Evolutionary conservation across 257 asterid species (phyloP).

Genomic region (Ligustrum vulgare): DNA sequence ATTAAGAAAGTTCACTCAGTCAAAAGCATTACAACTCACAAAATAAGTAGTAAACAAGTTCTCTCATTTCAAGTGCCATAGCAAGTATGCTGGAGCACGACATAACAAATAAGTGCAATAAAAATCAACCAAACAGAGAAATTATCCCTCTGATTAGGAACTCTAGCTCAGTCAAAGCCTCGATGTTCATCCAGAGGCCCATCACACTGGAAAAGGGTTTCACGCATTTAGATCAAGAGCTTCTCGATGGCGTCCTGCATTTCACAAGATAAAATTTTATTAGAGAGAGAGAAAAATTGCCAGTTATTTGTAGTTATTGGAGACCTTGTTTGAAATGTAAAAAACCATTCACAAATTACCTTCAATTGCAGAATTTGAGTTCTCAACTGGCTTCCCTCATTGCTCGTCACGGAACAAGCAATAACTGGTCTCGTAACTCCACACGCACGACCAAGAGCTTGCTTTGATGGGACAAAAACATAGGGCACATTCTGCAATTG

Average conservation of each 20-base stretch:
- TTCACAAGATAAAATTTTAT: neutral
- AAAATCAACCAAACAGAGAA: neutral
- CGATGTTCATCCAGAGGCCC: conserved; percentile 31
- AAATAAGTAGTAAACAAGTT: neutral
- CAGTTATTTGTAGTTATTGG: neutral
- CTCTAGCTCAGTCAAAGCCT: conserved; percentile 47
- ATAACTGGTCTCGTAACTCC: conserved; percentile 92
- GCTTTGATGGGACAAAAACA: conserved; percentile 47
- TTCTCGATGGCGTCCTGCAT: conserved; percentile 43
- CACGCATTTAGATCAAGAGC: conserved; percentile 37
- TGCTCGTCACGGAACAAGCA: conserved; percentile 85
- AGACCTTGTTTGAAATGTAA: neutral
- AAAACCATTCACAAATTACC: conserved; percentile 32
- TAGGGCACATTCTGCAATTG: conserved; percentile 47
- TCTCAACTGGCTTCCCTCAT: conserved; percentile 88
- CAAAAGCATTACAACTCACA: neutral
- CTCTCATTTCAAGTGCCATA: neutral
- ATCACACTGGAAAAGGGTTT: conserved; percentile 34
- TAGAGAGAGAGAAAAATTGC: neutral
- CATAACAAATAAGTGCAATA: neutral
- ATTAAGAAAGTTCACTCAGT: neutral
- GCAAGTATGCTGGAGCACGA: neutral
- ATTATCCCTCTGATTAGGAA: conserved; percentile 11
- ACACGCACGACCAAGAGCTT: conserved; percentile 85
- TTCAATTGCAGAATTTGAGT: conserved; percentile 80